phyloP scores from a whole-genome alignment of 2,329 filamentous ascomycete genomes.

The Coleophoma cylindrospora region DNA sequence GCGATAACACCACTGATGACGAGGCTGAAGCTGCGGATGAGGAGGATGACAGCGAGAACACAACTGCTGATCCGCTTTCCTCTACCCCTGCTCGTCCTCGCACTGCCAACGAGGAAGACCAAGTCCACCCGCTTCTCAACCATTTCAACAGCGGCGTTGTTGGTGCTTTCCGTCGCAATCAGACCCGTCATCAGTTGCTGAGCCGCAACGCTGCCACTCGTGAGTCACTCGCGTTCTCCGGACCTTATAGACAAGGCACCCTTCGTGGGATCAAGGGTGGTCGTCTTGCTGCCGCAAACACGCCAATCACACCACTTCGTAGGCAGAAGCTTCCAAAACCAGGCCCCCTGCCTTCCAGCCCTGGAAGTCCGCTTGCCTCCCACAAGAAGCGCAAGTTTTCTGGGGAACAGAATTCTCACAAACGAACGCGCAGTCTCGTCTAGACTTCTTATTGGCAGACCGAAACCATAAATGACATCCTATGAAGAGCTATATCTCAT shows the following conservation, averaged over 20 bases:
- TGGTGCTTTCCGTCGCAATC: constrained; percentile 68
- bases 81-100: constrained; percentile 46
- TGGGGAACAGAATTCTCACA: constrained; percentile 16
- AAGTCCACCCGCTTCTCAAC: constrained; percentile 50
- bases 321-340: constrained; percentile 28
- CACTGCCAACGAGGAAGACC: constrained; percentile 42
- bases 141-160: constrained; percentile 69
- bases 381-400: constrained; percentile 23
- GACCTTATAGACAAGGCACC: constrained; percentile 54
- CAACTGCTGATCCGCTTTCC: constrained; percentile 40
- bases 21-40: constrained; percentile 47
- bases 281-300: constrained; percentile 59
- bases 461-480: not conserved
- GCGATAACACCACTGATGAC: constrained; percentile 51
- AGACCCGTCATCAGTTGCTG: constrained; percentile 45
- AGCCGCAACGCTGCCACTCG: constrained; percentile 53
- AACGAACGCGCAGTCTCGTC: constrained; percentile 20
- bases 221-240: constrained; percentile 58
- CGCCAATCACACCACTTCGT: constrained; percentile 63
- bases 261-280: constrained; percentile 61
- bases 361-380: constrained; percentile 19
- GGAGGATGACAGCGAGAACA: constrained; percentile 35
- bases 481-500: not conserved
- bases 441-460: constrained; percentile 5
- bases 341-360: constrained; percentile 12